A percentile compares a stretch with the other conserved stretches of the same genome.
phyloP scores from a whole-genome alignment of 495 filamentous ascomycete species.

The Ramalina peruviana region DNA sequence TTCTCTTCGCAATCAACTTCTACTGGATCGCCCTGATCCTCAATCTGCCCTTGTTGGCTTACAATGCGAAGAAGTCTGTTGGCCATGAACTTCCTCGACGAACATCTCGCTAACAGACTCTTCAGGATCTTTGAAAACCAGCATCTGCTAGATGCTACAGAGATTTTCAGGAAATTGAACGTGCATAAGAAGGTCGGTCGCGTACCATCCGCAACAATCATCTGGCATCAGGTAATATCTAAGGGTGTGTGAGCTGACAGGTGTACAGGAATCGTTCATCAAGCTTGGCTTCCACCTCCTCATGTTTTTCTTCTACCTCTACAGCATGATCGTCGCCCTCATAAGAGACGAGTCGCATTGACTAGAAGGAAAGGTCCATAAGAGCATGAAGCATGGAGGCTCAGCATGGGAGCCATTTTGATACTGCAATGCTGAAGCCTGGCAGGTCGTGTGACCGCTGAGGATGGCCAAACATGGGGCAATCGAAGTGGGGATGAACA shows the following conservation, averaged over 20 bases:
- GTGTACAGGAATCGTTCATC: slow-evolving; percentile 82
- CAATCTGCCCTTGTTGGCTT: slow-evolving; percentile 83
- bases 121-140: slow-evolving; percentile 88
- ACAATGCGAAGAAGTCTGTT: slow-evolving; percentile 92
- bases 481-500: too few species aligned
- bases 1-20: slow-evolving; percentile 92
- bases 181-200: slow-evolving; percentile 87
- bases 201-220: neutral
- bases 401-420: neutral
- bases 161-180: slow-evolving; percentile 98
- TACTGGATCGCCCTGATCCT: slow-evolving; percentile 92
- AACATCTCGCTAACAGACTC: slow-evolving; percentile 14
- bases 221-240: neutral
- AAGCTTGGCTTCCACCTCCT: slow-evolving; percentile 97
- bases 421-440: neutral
- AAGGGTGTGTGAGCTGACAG: neutral
- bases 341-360: slow-evolving; percentile 90
- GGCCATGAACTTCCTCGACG: slow-evolving; percentile 5
- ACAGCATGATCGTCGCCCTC: slow-evolving; percentile 97
- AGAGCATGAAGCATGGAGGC: slow-evolving; percentile 22
- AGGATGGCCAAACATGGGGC: too few species aligned
- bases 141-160: slow-evolving; percentile 91
- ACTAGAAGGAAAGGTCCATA: slow-evolving; percentile 28
- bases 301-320: slow-evolving; percentile 99
- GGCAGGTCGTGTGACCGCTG: neutral